Base-by-base conservation (phyloP, 169 alveolate genomes). In the Cryptosporidium sp. region DNA sequence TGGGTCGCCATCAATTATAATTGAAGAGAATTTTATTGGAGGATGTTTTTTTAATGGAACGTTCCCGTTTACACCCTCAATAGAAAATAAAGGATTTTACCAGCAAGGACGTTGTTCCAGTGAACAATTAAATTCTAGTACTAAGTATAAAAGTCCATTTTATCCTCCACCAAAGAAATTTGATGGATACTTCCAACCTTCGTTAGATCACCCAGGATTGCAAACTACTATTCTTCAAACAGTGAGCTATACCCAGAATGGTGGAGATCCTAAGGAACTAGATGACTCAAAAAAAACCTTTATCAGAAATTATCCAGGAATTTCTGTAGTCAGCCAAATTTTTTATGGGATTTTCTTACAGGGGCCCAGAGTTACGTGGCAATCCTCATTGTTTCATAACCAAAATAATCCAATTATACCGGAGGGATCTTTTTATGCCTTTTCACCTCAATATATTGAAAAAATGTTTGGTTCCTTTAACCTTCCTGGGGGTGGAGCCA, bases 31-130 rank as follows among this genome's bases (percentile, higher is more conserved):
- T 29, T 80, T 80, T 80, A 80, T 80, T 23, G 89, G 89, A 39
- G 89, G 89, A 12, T 80, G 89, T 48, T 80, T 48, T 42, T 80
- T 44, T 67, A 80, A 80, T 44, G 89, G 89, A 26, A 80, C 89
- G 33, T 80, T 60, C 44, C 89, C 89, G 7, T 65, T 80, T 35
- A 53, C 70, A 42, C 89, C 75, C n/a, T 80, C 89, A 10, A 42
- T 80, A 14, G 89, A 80, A 62, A 80, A 80, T 45, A 21, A 65
- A 18, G 89, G 89, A 3, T 26, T 80, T 18, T 37, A 14, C 23
- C 26, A 80, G 7, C 56, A 42, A 26, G 89, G 89, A 14, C 62
- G 75, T 39, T 80, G 89, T 37, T 80, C 89, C 26, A 42, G 65
- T 23, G 80, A 80, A 29, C 60, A 26, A 18, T 62, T 80, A 45